These are phyloP conservation scores for Podospora tetraspora DNA, from an alignment of 495 filamentous ascomycete genomes.

Conservation along the genomic window DNA sequence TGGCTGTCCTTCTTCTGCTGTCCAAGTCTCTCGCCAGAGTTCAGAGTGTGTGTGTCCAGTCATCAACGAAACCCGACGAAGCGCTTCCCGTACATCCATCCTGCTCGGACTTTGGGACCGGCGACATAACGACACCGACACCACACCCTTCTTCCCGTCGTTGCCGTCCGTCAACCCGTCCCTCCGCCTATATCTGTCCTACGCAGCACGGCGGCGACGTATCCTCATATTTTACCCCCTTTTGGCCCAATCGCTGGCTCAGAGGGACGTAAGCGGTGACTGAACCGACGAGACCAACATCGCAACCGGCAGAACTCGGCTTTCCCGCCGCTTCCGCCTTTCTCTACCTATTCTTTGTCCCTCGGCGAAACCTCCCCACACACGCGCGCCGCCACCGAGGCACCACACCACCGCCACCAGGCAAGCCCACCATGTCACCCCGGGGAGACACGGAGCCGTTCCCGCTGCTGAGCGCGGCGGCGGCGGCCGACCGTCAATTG, in stretches of 20 bases:
- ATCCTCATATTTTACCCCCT: neutral
- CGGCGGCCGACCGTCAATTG: slow-evolving; percentile 38
- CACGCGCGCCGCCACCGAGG: neutral
- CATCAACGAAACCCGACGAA: neutral
- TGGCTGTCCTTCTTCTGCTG: neutral
- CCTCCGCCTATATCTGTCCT: neutral
- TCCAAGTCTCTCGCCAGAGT: neutral
- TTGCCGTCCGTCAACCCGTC: neutral
- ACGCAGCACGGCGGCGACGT: neutral
- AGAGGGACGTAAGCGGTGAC: neutral
- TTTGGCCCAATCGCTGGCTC: neutral
- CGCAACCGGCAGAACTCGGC: neutral
- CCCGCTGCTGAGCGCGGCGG: slow-evolving; percentile 39
- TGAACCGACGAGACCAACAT: neutral
- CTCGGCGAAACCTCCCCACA: neutral
- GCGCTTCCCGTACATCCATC: neutral
- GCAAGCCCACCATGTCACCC: neutral
- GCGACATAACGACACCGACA: neutral
- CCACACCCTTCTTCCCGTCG: neutral
- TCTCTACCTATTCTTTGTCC: neutral
- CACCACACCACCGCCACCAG: neutral
- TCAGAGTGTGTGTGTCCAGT: neutral
- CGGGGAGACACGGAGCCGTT: slow-evolving; percentile 36
- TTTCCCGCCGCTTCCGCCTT: neutral
- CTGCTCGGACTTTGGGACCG: neutral